phyloP scores from a whole-genome alignment of 192 early-diverging fungal species.

The Backusella australiensis region DNA sequence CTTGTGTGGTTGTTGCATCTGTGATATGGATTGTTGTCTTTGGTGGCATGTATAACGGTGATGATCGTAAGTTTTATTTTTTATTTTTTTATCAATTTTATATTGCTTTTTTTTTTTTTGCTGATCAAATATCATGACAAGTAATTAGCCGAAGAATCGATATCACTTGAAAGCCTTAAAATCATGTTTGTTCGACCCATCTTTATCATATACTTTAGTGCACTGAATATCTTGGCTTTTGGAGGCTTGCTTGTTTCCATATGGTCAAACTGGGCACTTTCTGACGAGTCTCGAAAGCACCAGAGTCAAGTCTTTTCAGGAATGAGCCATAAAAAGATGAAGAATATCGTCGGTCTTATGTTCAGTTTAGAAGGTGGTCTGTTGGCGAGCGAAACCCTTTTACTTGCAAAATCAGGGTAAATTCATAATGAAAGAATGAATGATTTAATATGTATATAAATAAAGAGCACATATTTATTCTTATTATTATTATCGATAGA shows the following conservation, averaged over 20 bases:
- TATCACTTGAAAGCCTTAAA: too few species aligned
- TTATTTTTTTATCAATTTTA: too few species aligned
- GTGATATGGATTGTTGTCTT: slow-evolving; percentile 61
- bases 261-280: slow-evolving; percentile 45
- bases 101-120: too few species aligned
- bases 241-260: slow-evolving; percentile 37
- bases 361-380: slow-evolving; percentile 56
- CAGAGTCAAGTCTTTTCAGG: slow-evolving; percentile 24
- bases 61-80: slow-evolving; percentile 36
- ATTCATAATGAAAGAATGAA: background rate
- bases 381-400: slow-evolving; percentile 55
- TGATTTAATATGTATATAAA: background rate
- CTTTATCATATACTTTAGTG: slow-evolving; percentile 55
- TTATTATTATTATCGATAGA: slow-evolving; percentile 16
- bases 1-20: slow-evolving; percentile 50
- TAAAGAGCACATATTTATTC: background rate
- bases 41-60: slow-evolving; percentile 48
- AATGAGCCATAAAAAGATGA: slow-evolving; percentile 36
- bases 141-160: too few species aligned
- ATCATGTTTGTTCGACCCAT: slow-evolving; percentile 39
- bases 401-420: slow-evolving; percentile 59
- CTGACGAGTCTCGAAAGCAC: slow-evolving; percentile 31
- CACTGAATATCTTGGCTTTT: slow-evolving; percentile 43
- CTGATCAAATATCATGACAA: too few species aligned
- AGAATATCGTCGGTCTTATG: slow-evolving; percentile 52